phyloP scores from a whole-genome alignment of 1,284 basidiomycete species.

The Cryptococcus sp. region DNA sequence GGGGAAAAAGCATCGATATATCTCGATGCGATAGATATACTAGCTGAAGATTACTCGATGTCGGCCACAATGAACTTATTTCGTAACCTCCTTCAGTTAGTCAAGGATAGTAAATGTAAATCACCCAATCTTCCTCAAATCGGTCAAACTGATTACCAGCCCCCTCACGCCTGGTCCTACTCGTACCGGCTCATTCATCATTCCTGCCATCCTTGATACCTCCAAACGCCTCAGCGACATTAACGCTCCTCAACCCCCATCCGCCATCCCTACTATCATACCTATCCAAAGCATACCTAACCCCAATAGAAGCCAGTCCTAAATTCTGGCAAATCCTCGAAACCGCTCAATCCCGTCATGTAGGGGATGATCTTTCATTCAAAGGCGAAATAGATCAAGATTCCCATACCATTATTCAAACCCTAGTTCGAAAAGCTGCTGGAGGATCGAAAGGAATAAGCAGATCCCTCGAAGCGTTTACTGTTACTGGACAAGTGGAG shows the following conservation, averaged over 20 bases:
- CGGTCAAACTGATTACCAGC: slow-evolving; percentile 42
- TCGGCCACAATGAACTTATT: slow-evolving; percentile 22
- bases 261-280: slow-evolving; percentile 61
- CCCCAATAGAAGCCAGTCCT: slow-evolving; percentile 53
- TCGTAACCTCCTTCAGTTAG: slow-evolving; percentile 18
- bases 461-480: slow-evolving; percentile 26
- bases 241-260: slow-evolving; percentile 63
- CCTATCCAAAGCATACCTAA: slow-evolving; percentile 64
- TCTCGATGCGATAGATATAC: slow-evolving; percentile 40
- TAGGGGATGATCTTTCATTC: slow-evolving; percentile 23
- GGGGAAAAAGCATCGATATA: slow-evolving; percentile 39
- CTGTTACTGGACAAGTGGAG: background rate
- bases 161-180: slow-evolving; percentile 63
- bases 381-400: slow-evolving; percentile 12
- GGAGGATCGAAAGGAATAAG: slow-evolving; percentile 46
- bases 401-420: slow-evolving; percentile 19
- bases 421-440: slow-evolving; percentile 38
- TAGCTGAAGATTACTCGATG: slow-evolving; percentile 36
- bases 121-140: background rate
- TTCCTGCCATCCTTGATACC: slow-evolving; percentile 58
- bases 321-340: slow-evolving; percentile 36
- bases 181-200: slow-evolving; percentile 55
- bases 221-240: slow-evolving; percentile 61
- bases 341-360: slow-evolving; percentile 17
- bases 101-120: slow-evolving; percentile 23